A percentile compares a stretch with the other conserved stretches of the same genome.
Conservation (phyloP, 2,329 filamentous ascomycete species). For the Arthroderma uncinatum region DNA sequence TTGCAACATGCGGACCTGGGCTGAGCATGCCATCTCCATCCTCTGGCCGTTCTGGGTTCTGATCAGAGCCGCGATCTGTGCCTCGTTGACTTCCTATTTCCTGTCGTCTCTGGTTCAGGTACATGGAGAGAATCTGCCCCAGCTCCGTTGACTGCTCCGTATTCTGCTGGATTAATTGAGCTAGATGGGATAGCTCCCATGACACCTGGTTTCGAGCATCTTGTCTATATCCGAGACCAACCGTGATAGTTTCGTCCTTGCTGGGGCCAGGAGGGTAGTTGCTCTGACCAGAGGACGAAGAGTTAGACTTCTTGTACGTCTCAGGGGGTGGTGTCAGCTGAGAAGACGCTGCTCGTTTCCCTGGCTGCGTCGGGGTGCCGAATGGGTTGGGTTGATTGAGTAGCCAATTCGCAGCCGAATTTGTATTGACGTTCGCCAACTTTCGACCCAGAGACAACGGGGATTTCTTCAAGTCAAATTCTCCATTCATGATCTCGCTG, state of each 20-base stretch:
- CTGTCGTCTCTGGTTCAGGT: background rate
- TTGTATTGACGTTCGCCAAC: background rate
- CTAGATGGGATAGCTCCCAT: conserved; percentile 9
- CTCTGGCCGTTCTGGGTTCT: background rate
- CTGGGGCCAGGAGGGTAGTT: background rate
- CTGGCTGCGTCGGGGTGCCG: background rate
- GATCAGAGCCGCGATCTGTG: background rate
- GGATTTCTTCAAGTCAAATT: conserved; percentile 10
- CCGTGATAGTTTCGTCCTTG: background rate
- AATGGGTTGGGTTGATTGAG: background rate
- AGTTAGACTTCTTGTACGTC: background rate
- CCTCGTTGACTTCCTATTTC: background rate
- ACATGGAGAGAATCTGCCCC: conserved; percentile 2
- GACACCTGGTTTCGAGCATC: background rate
- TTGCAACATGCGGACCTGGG: conserved; percentile 9
- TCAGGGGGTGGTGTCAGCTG: background rate
- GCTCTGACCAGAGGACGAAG: background rate
- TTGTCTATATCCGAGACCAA: background rate
- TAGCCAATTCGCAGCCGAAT: background rate
- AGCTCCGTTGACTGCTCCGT: conserved; percentile 11
- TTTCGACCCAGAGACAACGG: conserved; percentile 9
- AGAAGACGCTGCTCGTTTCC: background rate
- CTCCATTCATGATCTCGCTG: conserved; percentile 13
- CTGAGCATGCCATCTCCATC: background rate
- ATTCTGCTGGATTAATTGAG: conserved; percentile 12